Evolutionary conservation across 495 filamentous ascomycete species (phyloP).

Genomic region (Annulohypoxylon maeteangense): DNA sequence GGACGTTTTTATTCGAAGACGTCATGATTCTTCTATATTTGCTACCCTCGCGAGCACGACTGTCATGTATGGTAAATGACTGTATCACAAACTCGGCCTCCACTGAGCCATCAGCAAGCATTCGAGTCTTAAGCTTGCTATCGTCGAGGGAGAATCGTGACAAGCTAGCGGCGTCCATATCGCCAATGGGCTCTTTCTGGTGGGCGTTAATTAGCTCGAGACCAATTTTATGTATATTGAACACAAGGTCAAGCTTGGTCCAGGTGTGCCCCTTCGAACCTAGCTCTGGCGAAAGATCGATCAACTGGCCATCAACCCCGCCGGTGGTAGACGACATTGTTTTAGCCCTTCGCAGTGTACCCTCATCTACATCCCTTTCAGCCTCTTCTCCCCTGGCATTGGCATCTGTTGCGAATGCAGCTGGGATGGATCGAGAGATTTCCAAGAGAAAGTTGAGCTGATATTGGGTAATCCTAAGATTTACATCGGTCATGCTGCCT

Average conservation of each 20-base stretch:
- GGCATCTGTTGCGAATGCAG: constrained; percentile 81
- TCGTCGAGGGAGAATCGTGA: constrained; percentile 94
- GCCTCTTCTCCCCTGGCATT: constrained; percentile 72
- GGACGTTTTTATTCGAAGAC: constrained; percentile 88
- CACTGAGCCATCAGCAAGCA: constrained; percentile 90
- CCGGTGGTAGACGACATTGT: constrained; percentile 58
- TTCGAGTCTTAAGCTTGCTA: constrained; percentile 89
- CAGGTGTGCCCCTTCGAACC: constrained; percentile 73
- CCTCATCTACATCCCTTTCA: constrained; percentile 58
- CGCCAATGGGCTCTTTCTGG: constrained; percentile 77
- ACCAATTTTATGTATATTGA: constrained; percentile 86
- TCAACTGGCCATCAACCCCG: constrained; percentile 54
- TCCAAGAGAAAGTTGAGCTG: constrained; percentile 90
- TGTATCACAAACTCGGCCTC: constrained; percentile 95
- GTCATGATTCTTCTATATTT: constrained; percentile 99
- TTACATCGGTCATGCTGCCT: constrained; percentile 90
- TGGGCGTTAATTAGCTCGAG: constrained; percentile 86
- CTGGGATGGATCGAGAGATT: constrained; percentile 84
- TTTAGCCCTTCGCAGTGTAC: constrained; percentile 58
- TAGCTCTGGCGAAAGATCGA: constrained; percentile 73
- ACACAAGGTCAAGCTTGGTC: constrained; percentile 94
- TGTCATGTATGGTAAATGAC: constrained; percentile 94
- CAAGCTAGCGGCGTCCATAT: constrained; percentile 82
- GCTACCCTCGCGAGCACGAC: constrained; percentile 83
- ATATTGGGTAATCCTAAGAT: constrained; percentile 86